These are phyloP conservation scores for Serendipita sp. DNA, from an alignment of 768 basidiomycete genomes.

Conservation along the genomic window DNA sequence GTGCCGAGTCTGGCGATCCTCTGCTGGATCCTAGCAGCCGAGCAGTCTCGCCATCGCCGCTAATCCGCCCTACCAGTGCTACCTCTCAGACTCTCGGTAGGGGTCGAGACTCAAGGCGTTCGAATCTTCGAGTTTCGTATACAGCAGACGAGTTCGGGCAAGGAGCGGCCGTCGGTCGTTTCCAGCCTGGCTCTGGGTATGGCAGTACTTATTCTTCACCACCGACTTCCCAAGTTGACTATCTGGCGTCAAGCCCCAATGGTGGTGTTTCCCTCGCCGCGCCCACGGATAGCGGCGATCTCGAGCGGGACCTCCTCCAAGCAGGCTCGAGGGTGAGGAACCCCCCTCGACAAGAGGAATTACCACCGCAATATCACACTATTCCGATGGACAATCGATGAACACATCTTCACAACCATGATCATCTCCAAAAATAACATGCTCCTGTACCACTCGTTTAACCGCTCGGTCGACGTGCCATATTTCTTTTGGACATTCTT, in stretches of 20 bases:
- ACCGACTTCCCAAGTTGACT: background rate
- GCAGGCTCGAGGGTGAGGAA: constrained; percentile 2
- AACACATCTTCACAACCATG: background rate
- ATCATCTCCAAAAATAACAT: background rate
- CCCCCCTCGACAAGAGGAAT: background rate
- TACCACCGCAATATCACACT: constrained; percentile 13
- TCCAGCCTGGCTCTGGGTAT: background rate
- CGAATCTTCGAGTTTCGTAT: constrained; percentile 1
- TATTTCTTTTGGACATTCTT: background rate
- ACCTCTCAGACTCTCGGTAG: background rate
- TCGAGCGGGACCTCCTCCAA: constrained; percentile 7
- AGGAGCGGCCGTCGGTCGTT: background rate
- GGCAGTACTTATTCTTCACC: background rate
- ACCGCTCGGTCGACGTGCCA: background rate
- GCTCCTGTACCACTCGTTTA: background rate
- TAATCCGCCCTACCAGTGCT: background rate
- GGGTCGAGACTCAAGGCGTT: background rate
- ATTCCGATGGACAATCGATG: constrained; percentile 4
- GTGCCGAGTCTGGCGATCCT: background rate
- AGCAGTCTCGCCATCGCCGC: background rate
- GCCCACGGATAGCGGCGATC: background rate
- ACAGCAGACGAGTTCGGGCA: background rate
- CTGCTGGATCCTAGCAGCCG: background rate
- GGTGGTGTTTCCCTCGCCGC: background rate
- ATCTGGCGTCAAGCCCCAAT: background rate